These are phyloP conservation scores for Pholiota conissans DNA, from an alignment of 768 basidiomycete genomes.

Conservation along the genomic window DNA sequence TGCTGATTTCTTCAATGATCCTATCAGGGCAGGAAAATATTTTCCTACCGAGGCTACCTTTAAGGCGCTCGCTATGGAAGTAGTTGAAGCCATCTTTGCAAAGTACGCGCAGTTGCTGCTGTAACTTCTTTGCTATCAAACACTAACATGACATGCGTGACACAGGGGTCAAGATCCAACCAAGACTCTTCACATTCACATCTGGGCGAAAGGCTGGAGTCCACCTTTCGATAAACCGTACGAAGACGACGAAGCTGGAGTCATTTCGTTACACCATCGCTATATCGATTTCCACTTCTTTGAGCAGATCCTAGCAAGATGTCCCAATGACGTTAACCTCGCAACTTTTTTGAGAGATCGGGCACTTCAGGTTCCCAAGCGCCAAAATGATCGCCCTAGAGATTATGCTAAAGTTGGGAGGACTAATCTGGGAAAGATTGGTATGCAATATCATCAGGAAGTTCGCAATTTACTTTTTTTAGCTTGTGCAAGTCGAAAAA, in stretches of 20 bases:
- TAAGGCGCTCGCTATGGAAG: neutral
- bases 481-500: neutral
- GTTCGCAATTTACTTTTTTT: too few relatives aligned
- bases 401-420: neutral
- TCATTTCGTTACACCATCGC: neutral
- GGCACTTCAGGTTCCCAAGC: neutral
- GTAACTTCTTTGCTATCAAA: neutral
- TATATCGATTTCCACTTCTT: neutral
- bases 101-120: neutral
- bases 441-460: neutral
- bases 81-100: neutral
- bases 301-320: neutral
- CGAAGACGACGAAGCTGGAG: neutral
- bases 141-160: neutral
- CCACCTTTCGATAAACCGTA: neutral
- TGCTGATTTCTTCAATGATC: neutral
- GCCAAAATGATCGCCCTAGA: neutral
- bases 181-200: neutral
- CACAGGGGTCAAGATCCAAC: neutral
- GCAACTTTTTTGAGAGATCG: neutral
- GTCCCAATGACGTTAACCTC: neutral
- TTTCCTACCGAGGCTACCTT: neutral
- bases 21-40: neutral
- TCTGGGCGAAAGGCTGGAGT: neutral
- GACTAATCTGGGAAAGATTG: neutral